Evolutionary conservation across 1,284 basidiomycete genomes (phyloP), one percentile per base, ranked within the genome.

Genomic region (Gomphus sp.): DNA sequence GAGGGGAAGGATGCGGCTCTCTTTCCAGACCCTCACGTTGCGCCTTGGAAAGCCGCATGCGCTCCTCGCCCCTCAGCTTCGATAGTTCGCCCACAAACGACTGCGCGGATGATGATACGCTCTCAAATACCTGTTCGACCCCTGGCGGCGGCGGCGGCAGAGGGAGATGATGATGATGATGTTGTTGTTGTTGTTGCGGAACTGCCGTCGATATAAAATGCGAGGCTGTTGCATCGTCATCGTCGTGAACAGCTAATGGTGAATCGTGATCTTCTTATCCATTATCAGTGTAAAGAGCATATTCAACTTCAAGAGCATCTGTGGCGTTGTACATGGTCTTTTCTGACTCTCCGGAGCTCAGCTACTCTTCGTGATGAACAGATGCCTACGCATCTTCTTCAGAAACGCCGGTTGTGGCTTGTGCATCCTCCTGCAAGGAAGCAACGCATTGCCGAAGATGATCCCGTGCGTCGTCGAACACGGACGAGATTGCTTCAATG

Each of bases 121-220:
- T 80, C 66, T 90, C 88, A 65, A 82, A 91, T 22, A 91, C 87
- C 66, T 89, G 86, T 64, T 91, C 88, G 49, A 81, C 75, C 7
- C 87, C 87, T 0, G 76, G 78, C 6, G 79, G 77, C 0, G 82
- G 81, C 22, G 22, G 22, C 1, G 22, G 22, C 22, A 22, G 22
- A 22, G 22, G 22, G 22, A 22, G 22, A 22, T 22, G 22, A 22
- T n/a, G n/a, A n/a, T n/a, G n/a, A n/a, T 22, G 22, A 1, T 22
- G 22, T 22, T 22, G 22, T 22, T 22, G 28, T 31, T 83, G 78
- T 36, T 75, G 68, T 6, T 78, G 22, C 22, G 22, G 70, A 3
- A 79, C 77, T 4, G 81, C 67, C 3, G 74, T 70, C 9, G 80
- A 65, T 18, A 86, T 67, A 6, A 85, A 69, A 67, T 84, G 82